Base-by-base conservation (phyloP, 148 eudicot species). In the Pharnaceum exiguum region DNA sequence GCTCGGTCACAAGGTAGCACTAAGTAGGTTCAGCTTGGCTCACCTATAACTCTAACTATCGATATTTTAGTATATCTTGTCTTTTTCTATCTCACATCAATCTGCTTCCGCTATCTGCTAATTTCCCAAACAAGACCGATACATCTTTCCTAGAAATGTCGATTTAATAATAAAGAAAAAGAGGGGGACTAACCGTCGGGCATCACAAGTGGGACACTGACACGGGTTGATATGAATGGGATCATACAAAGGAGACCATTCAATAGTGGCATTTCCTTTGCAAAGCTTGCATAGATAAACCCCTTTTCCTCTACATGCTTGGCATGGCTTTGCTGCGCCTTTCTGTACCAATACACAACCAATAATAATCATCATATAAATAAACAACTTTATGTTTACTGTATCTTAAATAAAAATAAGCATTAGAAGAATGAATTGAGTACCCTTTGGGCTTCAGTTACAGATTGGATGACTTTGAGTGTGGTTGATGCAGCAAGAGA, bases 231-330 rank as follows among this genome's bases (percentile, higher is more conserved):
- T 75, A 28, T 72, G 61, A 49, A 75, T 39, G 0, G 90, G 96
- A 75, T 88, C 96, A 76, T 74, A 82, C 68, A 89, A 61, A 4
- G 93, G 93, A 10, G 93, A 85, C 96, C 96, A 89, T 48, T 74
- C 62, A 59, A 89, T 76, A 2, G 83, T 70, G 45, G 76, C 70
- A 55, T 74, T 82, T 32, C 79, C 86, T 43, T 77, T 78, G 57
- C 96, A 85, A 33, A 85, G 72, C 63, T 75, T 89, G 79, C 96
- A 88, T 5, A 54, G 18, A 26, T 80, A 84, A 53, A 74, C 72
- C 31, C 96, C 91, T 60, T 71, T 78, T 51, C 69, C 86, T 60
- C 51, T 82, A 71, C 95, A 86, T 7, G 12, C 59, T 47, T 63
- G 19, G 57, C 95, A 83, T 3, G 77, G 65, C 49, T 55, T 71